These are phyloP conservation scores for Cytospora paraplurivora DNA, from an alignment of 2,329 filamentous ascomycete species.

Conservation along the genomic window DNA sequence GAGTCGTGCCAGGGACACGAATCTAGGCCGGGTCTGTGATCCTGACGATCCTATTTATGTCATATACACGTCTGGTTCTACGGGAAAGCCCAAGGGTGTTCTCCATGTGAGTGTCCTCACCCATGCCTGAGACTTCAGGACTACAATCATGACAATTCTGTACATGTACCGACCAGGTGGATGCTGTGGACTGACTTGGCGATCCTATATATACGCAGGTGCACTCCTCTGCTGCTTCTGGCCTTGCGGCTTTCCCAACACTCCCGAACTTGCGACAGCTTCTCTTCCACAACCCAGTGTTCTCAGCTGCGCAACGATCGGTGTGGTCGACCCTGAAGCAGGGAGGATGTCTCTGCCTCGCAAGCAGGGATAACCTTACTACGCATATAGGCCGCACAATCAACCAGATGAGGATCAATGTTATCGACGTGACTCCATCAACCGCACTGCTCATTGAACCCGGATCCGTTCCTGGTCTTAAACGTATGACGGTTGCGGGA, in stretches of 20 bases:
- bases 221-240: slow-evolving; percentile 74
- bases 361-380: slow-evolving; percentile 73
- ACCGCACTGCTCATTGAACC: slow-evolving; percentile 75
- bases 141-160: neutral
- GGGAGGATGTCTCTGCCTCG: slow-evolving; percentile 87
- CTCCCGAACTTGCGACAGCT: slow-evolving; percentile 68
- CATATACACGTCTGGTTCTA: slow-evolving; percentile 92
- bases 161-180: neutral
- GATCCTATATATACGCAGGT: slow-evolving; percentile 73
- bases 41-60: slow-evolving; percentile 70
- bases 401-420: slow-evolving; percentile 65
- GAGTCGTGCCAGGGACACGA: slow-evolving; percentile 30
- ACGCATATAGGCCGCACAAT: slow-evolving; percentile 70
- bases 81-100: slow-evolving; percentile 86
- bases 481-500: slow-evolving; percentile 78
- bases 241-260: slow-evolving; percentile 77
- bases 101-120: neutral
- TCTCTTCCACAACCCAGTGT: slow-evolving; percentile 72
- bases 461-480: slow-evolving; percentile 65
- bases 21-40: slow-evolving; percentile 43
- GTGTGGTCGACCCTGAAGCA: slow-evolving; percentile 93
- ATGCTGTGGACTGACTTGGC: slow-evolving; percentile 57
- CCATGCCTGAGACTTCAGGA: too few relatives aligned
- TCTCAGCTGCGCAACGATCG: slow-evolving; percentile 83
- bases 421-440: slow-evolving; percentile 83